A percentile compares a stretch with the other conserved stretches of the same genome.
Conservation (phyloP, 805 yeast genomes). For the Jamesozyma jinghongensis region DNA sequence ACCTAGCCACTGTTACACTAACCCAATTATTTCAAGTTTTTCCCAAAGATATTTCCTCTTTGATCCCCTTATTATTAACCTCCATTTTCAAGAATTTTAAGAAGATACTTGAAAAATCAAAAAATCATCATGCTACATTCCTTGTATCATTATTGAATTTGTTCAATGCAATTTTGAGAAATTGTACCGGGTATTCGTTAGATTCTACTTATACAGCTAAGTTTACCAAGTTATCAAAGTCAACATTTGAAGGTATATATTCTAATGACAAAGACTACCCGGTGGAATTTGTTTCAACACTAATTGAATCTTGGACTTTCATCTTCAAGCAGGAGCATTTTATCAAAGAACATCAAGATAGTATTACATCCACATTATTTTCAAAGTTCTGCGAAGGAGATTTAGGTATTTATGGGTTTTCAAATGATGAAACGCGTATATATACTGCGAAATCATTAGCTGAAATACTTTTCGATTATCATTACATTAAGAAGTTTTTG, state of each 20-base stretch:
- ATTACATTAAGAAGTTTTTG: constrained; percentile 12
- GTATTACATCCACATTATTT: constrained; percentile 11
- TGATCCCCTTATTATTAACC: constrained; percentile 27
- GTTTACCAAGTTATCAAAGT: constrained; percentile 21
- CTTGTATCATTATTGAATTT: constrained; percentile 21
- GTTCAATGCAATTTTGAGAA: constrained; percentile 18
- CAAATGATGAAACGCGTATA: constrained; percentile 22
- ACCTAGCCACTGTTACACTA: constrained; percentile 24
- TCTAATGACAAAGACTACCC: constrained; percentile 20
- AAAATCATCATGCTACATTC: constrained; percentile 25
- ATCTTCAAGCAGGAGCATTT: constrained; percentile 17
- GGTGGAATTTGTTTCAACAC: constrained; percentile 17
- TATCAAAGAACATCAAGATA: constrained; percentile 15
- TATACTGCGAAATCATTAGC: constrained; percentile 30
- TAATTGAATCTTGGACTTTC: constrained; percentile 21
- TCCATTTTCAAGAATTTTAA: constrained; percentile 29
- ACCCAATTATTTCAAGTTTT: constrained; percentile 28
- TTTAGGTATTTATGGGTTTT: constrained; percentile 22
- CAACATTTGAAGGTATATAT: constrained; percentile 15
- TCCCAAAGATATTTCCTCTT: constrained; percentile 28
- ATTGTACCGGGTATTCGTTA: constrained; percentile 5
- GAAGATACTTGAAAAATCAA: constrained; percentile 26
- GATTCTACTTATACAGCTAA: constrained; percentile 13
- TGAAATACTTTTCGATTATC: constrained; percentile 28
- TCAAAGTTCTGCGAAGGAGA: constrained; percentile 20